Evolutionary conservation across 2,329 filamentous ascomycete genomes (phyloP), one percentile per base, ranked within the genome.

Genomic region (Pyricularia grisea): DNA sequence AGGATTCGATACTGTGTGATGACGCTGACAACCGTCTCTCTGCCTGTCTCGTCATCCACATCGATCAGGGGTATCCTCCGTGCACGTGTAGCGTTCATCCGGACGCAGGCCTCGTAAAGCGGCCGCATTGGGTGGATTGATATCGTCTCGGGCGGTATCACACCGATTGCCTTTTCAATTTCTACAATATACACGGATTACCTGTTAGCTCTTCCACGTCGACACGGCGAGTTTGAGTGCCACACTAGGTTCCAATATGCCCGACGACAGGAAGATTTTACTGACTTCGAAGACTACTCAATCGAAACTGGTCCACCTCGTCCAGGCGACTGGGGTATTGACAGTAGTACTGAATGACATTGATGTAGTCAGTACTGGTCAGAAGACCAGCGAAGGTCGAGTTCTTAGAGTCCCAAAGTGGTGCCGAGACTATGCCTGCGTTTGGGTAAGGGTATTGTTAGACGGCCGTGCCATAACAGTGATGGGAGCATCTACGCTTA

Each of bases 301-400:
- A 82, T 65, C 93, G 90, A 78, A 99, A 97, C 78, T 97, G 92
- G 73, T 98, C 95, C 74, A 99, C 92, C 77, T 94, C 90, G 73
- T 90, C 88, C 71, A 98, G 87, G 70, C 94, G 91, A 73, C 97
- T 92, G 2, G 94, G 95, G 74, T 95, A 96, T 79, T 98, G 94
- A 84, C 93, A 97, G 83, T 99, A 98, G 81, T 99, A 99, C 78
- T 98, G 94, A 60, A 99, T 97, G 69, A 99, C 91, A 76, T 99
- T 99, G 81, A 99, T 96, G 79, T 95, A 99, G 81, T 99, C 95
- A 71, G 93, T 97, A 72, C 93, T 95, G 31, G 95, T 99, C 73
- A 99, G 85, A 66, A 99, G 87, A 58, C 95, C 95, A 60, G 94
- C 95, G 79, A 98, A 99, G 50, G 91, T 93, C 30, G 94, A 97